A percentile compares a stretch with the other conserved stretches of the same genome.
phyloP scores from a whole-genome alignment of 1,284 basidiomycete species.

The Farysia itapuensis region DNA sequence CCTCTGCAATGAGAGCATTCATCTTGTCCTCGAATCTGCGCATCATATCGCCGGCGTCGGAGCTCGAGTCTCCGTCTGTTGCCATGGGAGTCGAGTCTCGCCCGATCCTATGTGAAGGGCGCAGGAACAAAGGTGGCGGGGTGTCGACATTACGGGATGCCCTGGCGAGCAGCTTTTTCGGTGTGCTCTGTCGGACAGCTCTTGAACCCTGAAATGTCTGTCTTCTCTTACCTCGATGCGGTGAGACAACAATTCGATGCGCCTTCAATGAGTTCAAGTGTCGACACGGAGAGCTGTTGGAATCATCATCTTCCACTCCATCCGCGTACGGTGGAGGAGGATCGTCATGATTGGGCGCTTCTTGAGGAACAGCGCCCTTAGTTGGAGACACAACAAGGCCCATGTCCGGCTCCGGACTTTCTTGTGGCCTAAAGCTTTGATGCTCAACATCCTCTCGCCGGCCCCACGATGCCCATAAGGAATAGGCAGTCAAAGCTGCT shows the following conservation, averaged over 20 bases:
- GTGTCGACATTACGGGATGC: slow-evolving; percentile 3
- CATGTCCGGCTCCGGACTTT: slow-evolving; percentile 16
- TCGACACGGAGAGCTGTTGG: not conserved
- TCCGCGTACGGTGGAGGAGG: slow-evolving; percentile 34
- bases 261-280: slow-evolving; percentile 7
- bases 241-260: slow-evolving; percentile 35
- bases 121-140: too few species aligned
- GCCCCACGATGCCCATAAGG: slow-evolving; percentile 42
- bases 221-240: slow-evolving; percentile 19
- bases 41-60: slow-evolving; percentile 29
- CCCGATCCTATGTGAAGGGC: not conserved
- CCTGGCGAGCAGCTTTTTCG: slow-evolving; percentile 9
- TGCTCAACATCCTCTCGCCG: slow-evolving; percentile 10
- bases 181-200: slow-evolving; percentile 16
- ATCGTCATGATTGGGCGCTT: slow-evolving; percentile 25
- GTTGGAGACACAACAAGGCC: slow-evolving; percentile 15
- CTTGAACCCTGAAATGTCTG: slow-evolving; percentile 23
- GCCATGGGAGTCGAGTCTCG: not conserved
- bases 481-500: slow-evolving; percentile 43
- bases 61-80: not conserved
- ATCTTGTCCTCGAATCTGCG: slow-evolving; percentile 38
- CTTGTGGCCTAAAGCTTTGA: slow-evolving; percentile 16
- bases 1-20: slow-evolving; percentile 40
- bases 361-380: not conserved
- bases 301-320: not conserved